Conservation (phyloP, 495 filamentous ascomycete species). For the Penicillium cosmopolitanum region DNA sequence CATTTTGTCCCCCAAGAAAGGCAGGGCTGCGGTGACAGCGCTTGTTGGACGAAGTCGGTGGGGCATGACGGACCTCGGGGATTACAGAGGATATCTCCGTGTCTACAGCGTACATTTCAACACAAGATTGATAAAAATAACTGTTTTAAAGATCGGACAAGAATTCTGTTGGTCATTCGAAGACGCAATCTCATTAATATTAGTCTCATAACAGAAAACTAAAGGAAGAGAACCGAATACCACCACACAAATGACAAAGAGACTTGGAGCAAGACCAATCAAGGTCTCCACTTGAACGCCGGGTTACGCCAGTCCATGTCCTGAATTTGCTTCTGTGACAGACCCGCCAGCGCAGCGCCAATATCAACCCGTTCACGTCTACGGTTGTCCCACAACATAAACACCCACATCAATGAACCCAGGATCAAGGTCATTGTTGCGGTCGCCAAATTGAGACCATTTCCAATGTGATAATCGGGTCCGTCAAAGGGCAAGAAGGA, state of each 20-base stretch:
- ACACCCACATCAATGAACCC: conserved; percentile 49
- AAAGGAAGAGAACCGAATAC: neutral
- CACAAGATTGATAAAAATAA: neutral
- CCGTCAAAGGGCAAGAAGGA: conserved; percentile 65
- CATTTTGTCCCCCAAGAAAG: neutral
- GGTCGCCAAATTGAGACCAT: conserved; percentile 73
- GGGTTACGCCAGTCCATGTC: conserved; percentile 77
- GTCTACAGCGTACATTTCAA: too few species aligned
- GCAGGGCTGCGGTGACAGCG: too few species aligned
- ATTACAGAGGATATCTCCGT: neutral
- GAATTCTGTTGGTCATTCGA: neutral
- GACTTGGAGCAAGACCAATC: neutral
- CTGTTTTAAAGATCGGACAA: neutral
- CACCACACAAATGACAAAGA: neutral
- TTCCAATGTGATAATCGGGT: conserved; percentile 73
- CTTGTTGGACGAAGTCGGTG: neutral
- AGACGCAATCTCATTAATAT: neutral
- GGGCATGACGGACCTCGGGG: neutral
- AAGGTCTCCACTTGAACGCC: conserved; percentile 63
- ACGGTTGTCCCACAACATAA: conserved; percentile 68
- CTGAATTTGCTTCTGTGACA: conserved; percentile 60
- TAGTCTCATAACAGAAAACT: neutral
- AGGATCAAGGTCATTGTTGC: conserved; percentile 55
- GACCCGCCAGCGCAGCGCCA: conserved; percentile 56
- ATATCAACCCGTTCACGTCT: conserved; percentile 56